These are phyloP conservation scores for Aspergillus tubingensis DNA, from an alignment of 2,329 filamentous ascomycete genomes.

Conservation along the genomic window DNA sequence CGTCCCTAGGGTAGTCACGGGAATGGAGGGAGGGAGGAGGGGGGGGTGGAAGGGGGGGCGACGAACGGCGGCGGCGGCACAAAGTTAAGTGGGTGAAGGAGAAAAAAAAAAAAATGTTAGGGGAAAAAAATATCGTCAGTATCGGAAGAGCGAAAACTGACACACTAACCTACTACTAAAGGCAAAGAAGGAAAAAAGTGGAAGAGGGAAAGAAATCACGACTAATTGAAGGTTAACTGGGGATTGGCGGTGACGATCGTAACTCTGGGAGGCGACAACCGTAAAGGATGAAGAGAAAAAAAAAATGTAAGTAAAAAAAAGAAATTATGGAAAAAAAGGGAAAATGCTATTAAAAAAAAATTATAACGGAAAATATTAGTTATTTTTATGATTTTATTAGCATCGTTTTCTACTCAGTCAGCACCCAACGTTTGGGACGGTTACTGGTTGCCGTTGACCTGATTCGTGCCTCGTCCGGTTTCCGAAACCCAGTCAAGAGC, in stretches of 20 bases:
- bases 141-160: slow-evolving; percentile 12
- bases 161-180: slow-evolving; percentile 9
- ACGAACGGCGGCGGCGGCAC: slow-evolving; percentile 22
- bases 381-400: slow-evolving; percentile 11
- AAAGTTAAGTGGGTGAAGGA: slow-evolving; percentile 20
- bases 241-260: slow-evolving; percentile 27
- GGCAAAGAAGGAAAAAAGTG: slow-evolving; percentile 11
- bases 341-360: not conserved
- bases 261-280: slow-evolving; percentile 26
- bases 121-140: slow-evolving; percentile 10
- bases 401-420: slow-evolving; percentile 6
- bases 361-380: not conserved
- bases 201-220: slow-evolving; percentile 17
- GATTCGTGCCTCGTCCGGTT: slow-evolving; percentile 25
- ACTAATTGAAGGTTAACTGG: slow-evolving; percentile 20
- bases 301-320: slow-evolving; percentile 7
- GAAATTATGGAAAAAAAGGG: slow-evolving; percentile 10
- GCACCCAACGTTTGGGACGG: slow-evolving; percentile 22
- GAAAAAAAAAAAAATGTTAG: slow-evolving; percentile 13
- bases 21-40: slow-evolving; percentile 25
- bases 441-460: slow-evolving; percentile 22
- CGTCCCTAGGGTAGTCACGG: slow-evolving; percentile 21
- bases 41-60: slow-evolving; percentile 17
- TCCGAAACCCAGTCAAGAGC: slow-evolving; percentile 20
- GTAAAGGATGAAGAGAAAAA: slow-evolving; percentile 6